These are phyloP conservation scores for Penicillium paradoxum DNA, from an alignment of 495 filamentous ascomycete genomes.

Conservation along the genomic window DNA sequence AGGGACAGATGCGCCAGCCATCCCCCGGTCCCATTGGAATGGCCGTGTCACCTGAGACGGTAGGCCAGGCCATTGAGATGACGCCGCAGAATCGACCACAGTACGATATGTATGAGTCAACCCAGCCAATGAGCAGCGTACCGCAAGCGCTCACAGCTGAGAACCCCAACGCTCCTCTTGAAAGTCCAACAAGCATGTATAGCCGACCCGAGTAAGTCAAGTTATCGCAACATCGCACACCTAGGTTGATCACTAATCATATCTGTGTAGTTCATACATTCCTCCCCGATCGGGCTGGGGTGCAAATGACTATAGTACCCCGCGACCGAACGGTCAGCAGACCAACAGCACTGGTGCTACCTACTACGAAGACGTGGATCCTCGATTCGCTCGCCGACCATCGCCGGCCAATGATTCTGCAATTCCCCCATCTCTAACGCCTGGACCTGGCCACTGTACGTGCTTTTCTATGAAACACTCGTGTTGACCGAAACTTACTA, in stretches of 20 bases:
- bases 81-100: slow-evolving; percentile 42
- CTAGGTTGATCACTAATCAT: slow-evolving; percentile 25
- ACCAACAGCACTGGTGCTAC: slow-evolving; percentile 15
- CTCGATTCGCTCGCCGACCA: slow-evolving; percentile 63
- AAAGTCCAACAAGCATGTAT: slow-evolving; percentile 63
- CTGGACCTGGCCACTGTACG: slow-evolving; percentile 35
- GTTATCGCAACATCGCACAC: background rate
- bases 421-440: slow-evolving; percentile 33
- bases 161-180: slow-evolving; percentile 26
- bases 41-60: slow-evolving; percentile 45
- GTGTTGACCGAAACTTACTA: background rate
- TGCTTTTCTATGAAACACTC: background rate
- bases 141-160: slow-evolving; percentile 37
- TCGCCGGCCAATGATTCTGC: slow-evolving; percentile 20
- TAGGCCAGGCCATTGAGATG: slow-evolving; percentile 84
- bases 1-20: slow-evolving; percentile 16
- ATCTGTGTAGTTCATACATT: slow-evolving; percentile 48
- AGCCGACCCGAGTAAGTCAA: slow-evolving; percentile 66
- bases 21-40: slow-evolving; percentile 59
- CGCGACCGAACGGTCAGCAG: slow-evolving; percentile 11
- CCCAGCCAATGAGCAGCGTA: slow-evolving; percentile 59
- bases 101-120: slow-evolving; percentile 43
- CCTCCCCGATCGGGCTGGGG: slow-evolving; percentile 55
- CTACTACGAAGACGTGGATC: slow-evolving; percentile 95
- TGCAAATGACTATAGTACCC: slow-evolving; percentile 16